Percentiles rank a stretch among this genome's conserved stretches.
phyloP scores from a whole-genome alignment of 1,284 basidiomycete genomes.

The Leccinum solheimii region DNA sequence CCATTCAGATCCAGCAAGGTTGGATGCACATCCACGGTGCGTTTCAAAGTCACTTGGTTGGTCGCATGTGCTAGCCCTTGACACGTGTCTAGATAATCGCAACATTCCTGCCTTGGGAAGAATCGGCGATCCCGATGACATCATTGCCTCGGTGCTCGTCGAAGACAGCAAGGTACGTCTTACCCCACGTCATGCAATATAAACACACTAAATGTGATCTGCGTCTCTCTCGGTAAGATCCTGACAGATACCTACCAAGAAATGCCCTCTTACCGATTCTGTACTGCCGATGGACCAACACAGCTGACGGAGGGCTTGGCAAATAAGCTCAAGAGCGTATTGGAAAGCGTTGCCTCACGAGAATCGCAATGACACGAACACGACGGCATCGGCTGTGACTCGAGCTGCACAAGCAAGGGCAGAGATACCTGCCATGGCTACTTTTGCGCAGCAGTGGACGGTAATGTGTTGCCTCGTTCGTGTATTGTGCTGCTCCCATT shows the following conservation, averaged over 20 bases:
- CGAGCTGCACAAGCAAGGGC: background rate
- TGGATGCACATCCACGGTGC: conserved; percentile 85
- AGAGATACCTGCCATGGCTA: background rate
- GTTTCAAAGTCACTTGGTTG: conserved; percentile 14
- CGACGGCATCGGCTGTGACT: too few relatives aligned
- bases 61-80: background rate
- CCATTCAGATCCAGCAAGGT: conserved; percentile 62
- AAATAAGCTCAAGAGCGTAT: conserved; percentile 42
- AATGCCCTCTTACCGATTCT: conserved; percentile 79
- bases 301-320: conserved; percentile 65
- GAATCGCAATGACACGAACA: conserved; percentile 15
- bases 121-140: conserved; percentile 79
- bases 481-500: background rate
- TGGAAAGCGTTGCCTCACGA: conserved; percentile 29
- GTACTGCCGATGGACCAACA: conserved; percentile 66
- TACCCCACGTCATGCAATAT: background rate
- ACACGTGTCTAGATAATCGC: conserved; percentile 53
- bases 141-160: conserved; percentile 72
- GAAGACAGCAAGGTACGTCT: conserved; percentile 59
- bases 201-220: background rate
- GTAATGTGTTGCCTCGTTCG: background rate
- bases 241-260: conserved; percentile 69
- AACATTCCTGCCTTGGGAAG: conserved; percentile 70
- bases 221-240: conserved; percentile 44
- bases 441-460: background rate